These are phyloP conservation scores for Sugiyamaella paludigena DNA, from an alignment of 1,139 yeast genomes.

Conservation along the genomic window DNA sequence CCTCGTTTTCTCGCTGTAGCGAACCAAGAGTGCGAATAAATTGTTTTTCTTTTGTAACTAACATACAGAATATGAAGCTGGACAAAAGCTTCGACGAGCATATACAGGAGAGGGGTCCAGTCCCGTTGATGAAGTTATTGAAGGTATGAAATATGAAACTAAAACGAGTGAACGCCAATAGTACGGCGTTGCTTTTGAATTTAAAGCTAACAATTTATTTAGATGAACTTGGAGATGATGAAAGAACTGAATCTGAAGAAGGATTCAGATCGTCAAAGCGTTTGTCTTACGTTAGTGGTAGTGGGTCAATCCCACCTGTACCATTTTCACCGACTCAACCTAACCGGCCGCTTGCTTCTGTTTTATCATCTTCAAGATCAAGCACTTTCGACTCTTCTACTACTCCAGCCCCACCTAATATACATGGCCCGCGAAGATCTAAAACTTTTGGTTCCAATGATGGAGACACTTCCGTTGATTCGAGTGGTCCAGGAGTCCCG, in stretches of 20 bases:
- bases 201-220: no score
- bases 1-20: no score
- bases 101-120: slow-evolving; percentile 3
- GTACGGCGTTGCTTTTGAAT: no score
- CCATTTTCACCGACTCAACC: slow-evolving; percentile 20
- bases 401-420: no score
- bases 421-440: slow-evolving; percentile 5
- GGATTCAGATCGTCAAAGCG: slow-evolving; percentile 13
- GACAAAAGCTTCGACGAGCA: not conserved
- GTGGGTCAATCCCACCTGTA: slow-evolving; percentile 32
- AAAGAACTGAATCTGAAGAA: slow-evolving; percentile 37
- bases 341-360: slow-evolving; percentile 4
- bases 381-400: slow-evolving; percentile 16
- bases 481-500: slow-evolving; percentile 4
- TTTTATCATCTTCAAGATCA: slow-evolving; percentile 11
- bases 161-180: no score
- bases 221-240: slow-evolving; percentile 38
- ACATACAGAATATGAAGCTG: not conserved
- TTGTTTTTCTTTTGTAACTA: not conserved
- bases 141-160: slow-evolving; percentile 6
- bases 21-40: no score
- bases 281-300: slow-evolving; percentile 30
- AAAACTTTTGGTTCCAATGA: not conserved
- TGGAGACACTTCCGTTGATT: slow-evolving; percentile 2
- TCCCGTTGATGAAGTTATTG: slow-evolving; percentile 20